Percentiles rank a stretch among this genome's conserved stretches.
These are phyloP conservation scores for Syzygium oleosum DNA, from an alignment of 345 rosid species.

Conservation along the genomic window DNA sequence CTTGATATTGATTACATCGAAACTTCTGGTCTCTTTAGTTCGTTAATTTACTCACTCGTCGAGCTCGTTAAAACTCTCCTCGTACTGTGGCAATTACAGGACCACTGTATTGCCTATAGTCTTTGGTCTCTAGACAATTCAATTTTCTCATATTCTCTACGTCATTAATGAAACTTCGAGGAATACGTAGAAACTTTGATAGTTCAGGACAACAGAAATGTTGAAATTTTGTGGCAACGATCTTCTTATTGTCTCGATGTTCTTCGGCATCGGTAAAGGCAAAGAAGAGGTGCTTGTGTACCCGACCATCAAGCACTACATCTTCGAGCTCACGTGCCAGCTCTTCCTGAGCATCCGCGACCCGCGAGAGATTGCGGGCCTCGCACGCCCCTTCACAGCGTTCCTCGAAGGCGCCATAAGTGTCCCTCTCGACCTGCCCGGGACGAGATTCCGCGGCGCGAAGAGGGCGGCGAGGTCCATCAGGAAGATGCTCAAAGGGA, in stretches of 20 bases:
- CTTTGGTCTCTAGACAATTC: neutral
- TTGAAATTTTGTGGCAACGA: neutral
- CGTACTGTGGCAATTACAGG: neutral
- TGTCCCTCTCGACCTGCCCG: neutral
- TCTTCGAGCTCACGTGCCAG: conserved; percentile 6
- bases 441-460: neutral
- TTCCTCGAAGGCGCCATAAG: neutral
- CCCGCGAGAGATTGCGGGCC: neutral
- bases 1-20: neutral
- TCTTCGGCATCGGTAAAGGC: neutral
- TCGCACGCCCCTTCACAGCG: neutral
- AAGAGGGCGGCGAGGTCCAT: conserved; percentile 2
- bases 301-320: neutral
- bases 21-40: neutral
- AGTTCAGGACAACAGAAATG: neutral
- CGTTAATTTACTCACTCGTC: neutral
- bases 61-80: neutral
- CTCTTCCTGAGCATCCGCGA: conserved; percentile 3
- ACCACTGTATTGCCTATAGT: neutral
- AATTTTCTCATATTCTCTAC: neutral
- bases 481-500: neutral
- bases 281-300: conserved; percentile 3
- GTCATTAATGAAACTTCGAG: neutral
- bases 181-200: neutral
- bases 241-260: neutral